Conservation (phyloP, 371 early-diverging fungal genomes). For the Mucor velutinosus region DNA sequence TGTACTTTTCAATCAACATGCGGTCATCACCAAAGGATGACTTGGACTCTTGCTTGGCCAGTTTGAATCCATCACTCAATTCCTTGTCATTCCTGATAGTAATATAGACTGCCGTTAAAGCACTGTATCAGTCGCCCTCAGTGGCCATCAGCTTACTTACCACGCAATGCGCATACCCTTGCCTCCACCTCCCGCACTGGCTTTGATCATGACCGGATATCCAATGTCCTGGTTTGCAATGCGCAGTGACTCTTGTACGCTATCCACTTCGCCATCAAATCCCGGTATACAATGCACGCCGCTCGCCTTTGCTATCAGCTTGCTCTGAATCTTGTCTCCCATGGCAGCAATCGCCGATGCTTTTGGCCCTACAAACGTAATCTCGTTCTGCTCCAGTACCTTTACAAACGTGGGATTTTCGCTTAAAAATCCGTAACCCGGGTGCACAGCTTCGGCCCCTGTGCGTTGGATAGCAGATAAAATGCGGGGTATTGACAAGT, state of each 20-base stretch:
- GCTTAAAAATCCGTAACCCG: slow-evolving; percentile 89
- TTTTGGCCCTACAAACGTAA: slow-evolving; percentile 80
- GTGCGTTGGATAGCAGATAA: slow-evolving; percentile 59
- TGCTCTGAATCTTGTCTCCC: slow-evolving; percentile 90
- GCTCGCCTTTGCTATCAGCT: slow-evolving; percentile 69
- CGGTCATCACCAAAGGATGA: slow-evolving; percentile 87
- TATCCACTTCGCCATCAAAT: slow-evolving; percentile 62
- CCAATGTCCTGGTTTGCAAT: slow-evolving; percentile 58
- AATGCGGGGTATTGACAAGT: slow-evolving; percentile 69
- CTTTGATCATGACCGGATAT: slow-evolving; percentile 87
- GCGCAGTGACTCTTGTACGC: slow-evolving; percentile 39
- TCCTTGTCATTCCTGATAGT: slow-evolving; percentile 61
- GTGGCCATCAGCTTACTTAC: slow-evolving; percentile 25
- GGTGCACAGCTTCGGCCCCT: slow-evolving; percentile 81
- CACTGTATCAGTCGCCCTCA: background rate
- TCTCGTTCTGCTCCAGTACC: slow-evolving; percentile 56
- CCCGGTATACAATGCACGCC: slow-evolving; percentile 71
- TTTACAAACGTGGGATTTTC: slow-evolving; percentile 81
- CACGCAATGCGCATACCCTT: slow-evolving; percentile 85
- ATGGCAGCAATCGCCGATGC: slow-evolving; percentile 83
- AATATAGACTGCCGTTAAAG: background rate
- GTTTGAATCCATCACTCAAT: slow-evolving; percentile 74
- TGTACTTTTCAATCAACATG: slow-evolving; percentile 90
- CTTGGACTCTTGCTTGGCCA: slow-evolving; percentile 81
- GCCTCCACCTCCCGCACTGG: slow-evolving; percentile 88